Conservation (phyloP, 306 rosid genomes). For the Ammopiptanthus mongolicus region DNA sequence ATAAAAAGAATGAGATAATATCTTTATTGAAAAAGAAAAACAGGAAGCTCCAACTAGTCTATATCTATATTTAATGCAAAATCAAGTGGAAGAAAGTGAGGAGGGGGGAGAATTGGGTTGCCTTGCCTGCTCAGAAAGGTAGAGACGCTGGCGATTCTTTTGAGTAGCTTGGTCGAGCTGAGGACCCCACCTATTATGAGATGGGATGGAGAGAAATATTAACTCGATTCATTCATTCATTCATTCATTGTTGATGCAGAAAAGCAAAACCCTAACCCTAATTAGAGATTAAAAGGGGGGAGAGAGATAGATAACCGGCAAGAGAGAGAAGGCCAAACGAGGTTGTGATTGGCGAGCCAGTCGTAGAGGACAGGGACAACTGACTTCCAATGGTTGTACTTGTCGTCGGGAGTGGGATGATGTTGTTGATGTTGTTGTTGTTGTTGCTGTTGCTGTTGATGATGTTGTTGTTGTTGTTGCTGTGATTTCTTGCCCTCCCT, state of each 20-base stretch:
- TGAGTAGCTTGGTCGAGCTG: constrained; percentile 90
- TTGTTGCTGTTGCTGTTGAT: background rate
- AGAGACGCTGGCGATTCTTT: constrained; percentile 93
- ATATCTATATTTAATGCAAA: background rate
- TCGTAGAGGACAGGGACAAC: constrained; percentile 87
- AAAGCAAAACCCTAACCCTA: constrained; percentile 32
- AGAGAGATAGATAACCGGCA: constrained; percentile 49
- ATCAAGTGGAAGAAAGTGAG: background rate
- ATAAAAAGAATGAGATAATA: background rate
- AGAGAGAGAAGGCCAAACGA: constrained; percentile 94
- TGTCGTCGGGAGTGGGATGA: constrained; percentile 44
- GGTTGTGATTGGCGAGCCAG: constrained; percentile 96
- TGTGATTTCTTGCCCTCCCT: constrained; percentile 44
- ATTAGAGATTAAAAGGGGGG: background rate
- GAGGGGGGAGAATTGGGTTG: background rate
- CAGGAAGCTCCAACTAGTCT: no score
- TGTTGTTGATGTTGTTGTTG: constrained; percentile 36
- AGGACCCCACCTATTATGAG: constrained; percentile 77
- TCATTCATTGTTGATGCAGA: no score
- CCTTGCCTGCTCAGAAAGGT: constrained; percentile 93
- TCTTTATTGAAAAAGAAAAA: no score
- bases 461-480: constrained; percentile 43
- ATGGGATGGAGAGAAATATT: no score
- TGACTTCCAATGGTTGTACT: constrained; percentile 83
- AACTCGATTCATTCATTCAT: no score